phyloP scores from a whole-genome alignment of 495 filamentous ascomycete species.

The Trypethelium eluteriae region DNA sequence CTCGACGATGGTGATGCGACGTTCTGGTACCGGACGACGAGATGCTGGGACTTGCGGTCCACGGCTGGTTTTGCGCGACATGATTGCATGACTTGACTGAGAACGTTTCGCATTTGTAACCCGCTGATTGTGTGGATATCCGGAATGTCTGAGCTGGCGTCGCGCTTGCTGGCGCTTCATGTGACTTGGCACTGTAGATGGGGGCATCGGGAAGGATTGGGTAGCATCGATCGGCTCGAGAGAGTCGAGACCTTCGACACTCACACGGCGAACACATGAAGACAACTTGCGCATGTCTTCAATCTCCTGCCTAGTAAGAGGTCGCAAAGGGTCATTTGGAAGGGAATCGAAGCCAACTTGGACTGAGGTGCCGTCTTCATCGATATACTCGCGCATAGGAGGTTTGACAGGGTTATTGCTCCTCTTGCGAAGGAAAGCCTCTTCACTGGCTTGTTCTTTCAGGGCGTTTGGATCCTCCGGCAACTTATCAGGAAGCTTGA shows the following conservation, averaged over 20 bases:
- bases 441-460: background rate
- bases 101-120: conserved; percentile 4
- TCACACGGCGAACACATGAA: background rate
- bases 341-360: background rate
- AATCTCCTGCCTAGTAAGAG: background rate
- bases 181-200: conserved; percentile 4
- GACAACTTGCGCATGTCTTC: background rate
- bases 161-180: conserved; percentile 9
- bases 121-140: conserved; percentile 2
- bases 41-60: background rate
- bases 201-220: background rate
- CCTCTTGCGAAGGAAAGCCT: conserved; percentile 4
- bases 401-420: background rate
- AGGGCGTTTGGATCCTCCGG: background rate
- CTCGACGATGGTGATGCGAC: conserved; percentile 10
- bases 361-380: conserved; percentile 4
- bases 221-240: conserved; percentile 1
- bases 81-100: conserved; percentile 7
- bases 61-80: conserved; percentile 6
- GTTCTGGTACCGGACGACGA: background rate
- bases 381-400: conserved; percentile 2
- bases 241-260: conserved; percentile 9
- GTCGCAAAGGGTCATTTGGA: background rate
- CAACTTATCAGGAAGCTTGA: background rate
- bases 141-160: conserved; percentile 1